A percentile compares a stretch with the other conserved stretches of the same genome.
Conservation (phyloP, 225 moss, liverwort and hornwort species). For the Rhytidiadelphus loreus region DNA sequence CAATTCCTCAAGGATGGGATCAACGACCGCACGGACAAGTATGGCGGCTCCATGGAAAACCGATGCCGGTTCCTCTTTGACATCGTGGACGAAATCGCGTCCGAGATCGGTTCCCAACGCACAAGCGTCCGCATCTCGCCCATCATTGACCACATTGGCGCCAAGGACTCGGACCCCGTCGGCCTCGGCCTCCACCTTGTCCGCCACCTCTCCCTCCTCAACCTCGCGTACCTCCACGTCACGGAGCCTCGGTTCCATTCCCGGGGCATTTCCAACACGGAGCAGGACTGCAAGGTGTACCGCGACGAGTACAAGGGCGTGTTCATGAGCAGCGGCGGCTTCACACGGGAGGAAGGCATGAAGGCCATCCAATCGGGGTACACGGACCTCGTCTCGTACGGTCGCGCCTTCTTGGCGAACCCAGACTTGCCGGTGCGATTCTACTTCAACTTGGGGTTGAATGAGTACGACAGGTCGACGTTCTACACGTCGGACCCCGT, state of each 20-base stretch:
- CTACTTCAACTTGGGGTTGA: constrained; percentile 13
- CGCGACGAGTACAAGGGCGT: constrained; percentile 9
- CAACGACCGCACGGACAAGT: constrained; percentile 28
- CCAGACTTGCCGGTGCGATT: constrained; percentile 20
- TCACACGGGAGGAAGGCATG: constrained; percentile 33
- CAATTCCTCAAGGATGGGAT: constrained; percentile 49
- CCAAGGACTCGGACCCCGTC: constrained; percentile 16
- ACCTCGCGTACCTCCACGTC: constrained; percentile 29
- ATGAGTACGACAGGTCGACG: constrained; percentile 22
- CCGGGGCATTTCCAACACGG: background rate
- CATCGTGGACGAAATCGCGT: background rate
- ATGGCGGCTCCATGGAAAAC: constrained; percentile 29
- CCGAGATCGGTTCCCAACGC: constrained; percentile 16
- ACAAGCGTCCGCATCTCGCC: constrained; percentile 55
- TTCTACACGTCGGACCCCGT: constrained; percentile 21
- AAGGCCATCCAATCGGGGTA: background rate
- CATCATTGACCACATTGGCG: constrained; percentile 26
- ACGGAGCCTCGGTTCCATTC: constrained; percentile 39
- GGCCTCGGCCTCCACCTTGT: constrained; percentile 36
- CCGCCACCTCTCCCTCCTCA: background rate
- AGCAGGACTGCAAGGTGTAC: constrained; percentile 3
- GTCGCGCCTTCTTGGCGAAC: constrained; percentile 21
- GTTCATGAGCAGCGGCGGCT: constrained; percentile 39
- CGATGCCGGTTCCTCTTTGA: constrained; percentile 44
- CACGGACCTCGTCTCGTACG: constrained; percentile 20